Percentiles rank a stretch among this genome's conserved stretches.
Conservation (phyloP, 441 rosid species). For the Pelargonium myrrhifolium region DNA sequence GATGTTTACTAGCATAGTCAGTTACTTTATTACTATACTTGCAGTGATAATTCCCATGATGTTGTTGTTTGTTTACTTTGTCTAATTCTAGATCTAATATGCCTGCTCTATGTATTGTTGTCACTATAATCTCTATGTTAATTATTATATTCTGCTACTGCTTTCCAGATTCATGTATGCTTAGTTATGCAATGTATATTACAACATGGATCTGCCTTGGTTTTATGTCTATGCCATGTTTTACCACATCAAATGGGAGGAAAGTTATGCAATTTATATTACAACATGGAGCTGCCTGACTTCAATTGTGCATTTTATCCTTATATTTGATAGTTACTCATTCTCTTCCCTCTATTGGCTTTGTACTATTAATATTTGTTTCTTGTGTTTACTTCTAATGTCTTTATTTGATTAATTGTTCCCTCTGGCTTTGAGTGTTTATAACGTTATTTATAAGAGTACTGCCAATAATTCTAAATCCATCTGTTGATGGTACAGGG, state of each 20-base stretch:
- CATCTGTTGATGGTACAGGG: constrained; percentile 46
- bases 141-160: not conserved
- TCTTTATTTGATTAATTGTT: not conserved
- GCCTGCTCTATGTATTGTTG: not conserved
- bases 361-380: too few species aligned
- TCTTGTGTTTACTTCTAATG: too few species aligned
- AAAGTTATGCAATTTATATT: too few species aligned
- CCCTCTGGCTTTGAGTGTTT: not conserved
- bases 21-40: constrained; percentile 1
- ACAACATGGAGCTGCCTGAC: too few species aligned
- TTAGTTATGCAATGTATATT: not conserved
- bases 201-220: not conserved
- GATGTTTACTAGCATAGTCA: not conserved
- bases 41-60: too few species aligned
- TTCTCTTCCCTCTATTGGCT: too few species aligned
- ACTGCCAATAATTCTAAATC: not conserved
- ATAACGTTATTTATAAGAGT: not conserved
- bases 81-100: not conserved
- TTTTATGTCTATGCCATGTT: not conserved
- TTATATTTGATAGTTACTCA: too few species aligned
- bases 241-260: too few species aligned
- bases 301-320: too few species aligned
- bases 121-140: not conserved
- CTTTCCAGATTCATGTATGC: not conserved
- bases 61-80: not conserved